phyloP scores from a whole-genome alignment of 2,329 filamentous ascomycete genomes.

The Colletotrichum tanaceti region DNA sequence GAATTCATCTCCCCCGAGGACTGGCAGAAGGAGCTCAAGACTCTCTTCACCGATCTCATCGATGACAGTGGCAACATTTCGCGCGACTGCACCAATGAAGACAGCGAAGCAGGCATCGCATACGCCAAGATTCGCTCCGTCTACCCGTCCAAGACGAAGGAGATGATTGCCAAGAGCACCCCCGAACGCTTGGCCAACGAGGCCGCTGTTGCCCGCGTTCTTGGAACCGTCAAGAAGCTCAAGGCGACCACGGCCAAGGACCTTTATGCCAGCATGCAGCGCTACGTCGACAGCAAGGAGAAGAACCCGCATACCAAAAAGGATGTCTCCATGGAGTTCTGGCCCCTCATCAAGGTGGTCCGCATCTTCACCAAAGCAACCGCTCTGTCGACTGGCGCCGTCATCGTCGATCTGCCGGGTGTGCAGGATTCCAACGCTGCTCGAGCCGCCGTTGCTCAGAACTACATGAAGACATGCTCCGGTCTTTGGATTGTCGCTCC shows the following conservation, averaged over 20 bases:
- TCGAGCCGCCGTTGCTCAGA: conserved; percentile 65
- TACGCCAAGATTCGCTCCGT: conserved; percentile 60
- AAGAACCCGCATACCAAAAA: conserved; percentile 41
- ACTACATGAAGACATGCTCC: conserved; percentile 71
- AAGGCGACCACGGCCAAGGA: conserved; percentile 41
- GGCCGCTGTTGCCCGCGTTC: conserved; percentile 42
- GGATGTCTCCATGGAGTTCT: conserved; percentile 49
- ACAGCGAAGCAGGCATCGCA: conserved; percentile 57
- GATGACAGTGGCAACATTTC: conserved; percentile 54
- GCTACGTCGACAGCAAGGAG: conserved; percentile 48
- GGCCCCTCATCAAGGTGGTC: conserved; percentile 67
- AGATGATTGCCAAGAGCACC: conserved; percentile 44
- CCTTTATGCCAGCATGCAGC: conserved; percentile 45
- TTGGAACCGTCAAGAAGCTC: conserved; percentile 44
- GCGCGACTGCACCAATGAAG: conserved; percentile 52
- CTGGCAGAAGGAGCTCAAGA: conserved; percentile 64
- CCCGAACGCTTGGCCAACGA: conserved; percentile 43
- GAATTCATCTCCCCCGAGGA: conserved; percentile 67
- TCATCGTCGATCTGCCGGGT: conserved; percentile 65
- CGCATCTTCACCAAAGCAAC: conserved; percentile 51
- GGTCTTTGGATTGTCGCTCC: conserved; percentile 72
- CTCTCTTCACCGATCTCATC: conserved; percentile 61
- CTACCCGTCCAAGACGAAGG: conserved; percentile 51
- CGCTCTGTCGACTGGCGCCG: conserved; percentile 50
- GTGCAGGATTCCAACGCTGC: conserved; percentile 71